A percentile compares a stretch with the other conserved stretches of the same genome.
These are phyloP conservation scores for Sphaceloma murrayae DNA, from an alignment of 2,329 filamentous ascomycete species.

Conservation along the genomic window DNA sequence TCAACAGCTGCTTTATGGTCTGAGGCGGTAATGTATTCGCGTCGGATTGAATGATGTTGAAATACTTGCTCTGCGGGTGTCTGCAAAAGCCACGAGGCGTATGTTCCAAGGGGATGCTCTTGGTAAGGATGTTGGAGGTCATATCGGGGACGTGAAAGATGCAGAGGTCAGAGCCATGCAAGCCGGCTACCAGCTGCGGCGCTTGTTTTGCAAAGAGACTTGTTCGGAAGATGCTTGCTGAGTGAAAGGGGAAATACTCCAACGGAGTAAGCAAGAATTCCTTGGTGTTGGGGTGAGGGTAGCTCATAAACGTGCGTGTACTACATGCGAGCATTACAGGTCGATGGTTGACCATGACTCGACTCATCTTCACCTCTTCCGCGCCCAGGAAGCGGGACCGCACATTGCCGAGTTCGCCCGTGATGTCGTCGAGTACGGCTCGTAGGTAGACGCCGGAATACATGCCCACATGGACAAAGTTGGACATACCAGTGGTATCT, in stretches of 20 bases:
- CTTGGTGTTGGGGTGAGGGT: slow-evolving; percentile 77
- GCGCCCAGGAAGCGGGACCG: slow-evolving; percentile 89
- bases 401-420: slow-evolving; percentile 89
- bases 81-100: slow-evolving; percentile 82
- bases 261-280: slow-evolving; percentile 88
- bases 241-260: slow-evolving; percentile 79
- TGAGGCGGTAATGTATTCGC: slow-evolving; percentile 79
- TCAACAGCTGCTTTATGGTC: slow-evolving; percentile 64
- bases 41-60: slow-evolving; percentile 90
- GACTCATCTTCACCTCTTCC: slow-evolving; percentile 80
- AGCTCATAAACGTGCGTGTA: slow-evolving; percentile 91
- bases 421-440: slow-evolving; percentile 89
- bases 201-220: slow-evolving; percentile 59
- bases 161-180: slow-evolving; percentile 50
- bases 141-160: slow-evolving; percentile 20
- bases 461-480: slow-evolving; percentile 90
- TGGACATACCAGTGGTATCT: slow-evolving; percentile 80
- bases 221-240: slow-evolving; percentile 82
- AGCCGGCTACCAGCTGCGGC: slow-evolving; percentile 85
- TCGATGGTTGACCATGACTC: slow-evolving; percentile 77
- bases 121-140: slow-evolving; percentile 19
- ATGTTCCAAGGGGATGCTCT: slow-evolving; percentile 62
- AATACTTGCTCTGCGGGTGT: slow-evolving; percentile 78
- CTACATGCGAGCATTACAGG: slow-evolving; percentile 82
- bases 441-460: slow-evolving; percentile 93